These are phyloP conservation scores for Lactarius deliciosus DNA, from an alignment of 768 basidiomycete species.

Conservation along the genomic window DNA sequence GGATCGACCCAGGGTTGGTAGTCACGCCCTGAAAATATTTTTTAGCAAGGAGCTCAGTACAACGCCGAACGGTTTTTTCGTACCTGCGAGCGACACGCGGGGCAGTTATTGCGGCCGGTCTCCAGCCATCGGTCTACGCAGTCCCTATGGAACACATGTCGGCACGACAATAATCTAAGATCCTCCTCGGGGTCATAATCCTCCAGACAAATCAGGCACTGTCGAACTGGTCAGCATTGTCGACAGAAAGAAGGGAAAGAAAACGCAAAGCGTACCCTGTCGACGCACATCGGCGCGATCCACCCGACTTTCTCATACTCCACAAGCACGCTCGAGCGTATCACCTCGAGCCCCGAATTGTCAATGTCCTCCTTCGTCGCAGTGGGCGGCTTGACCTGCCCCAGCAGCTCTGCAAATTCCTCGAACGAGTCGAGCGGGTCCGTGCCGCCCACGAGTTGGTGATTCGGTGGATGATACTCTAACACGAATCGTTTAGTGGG, in stretches of 20 bases:
- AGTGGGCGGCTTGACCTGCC: conserved; percentile 80
- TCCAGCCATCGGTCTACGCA: conserved; percentile 63
- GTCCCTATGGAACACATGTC: conserved; percentile 84
- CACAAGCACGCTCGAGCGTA: conserved; percentile 47
- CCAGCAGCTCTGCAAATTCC: conserved; percentile 80
- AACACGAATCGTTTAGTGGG: neutral
- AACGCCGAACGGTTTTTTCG: conserved; percentile 26
- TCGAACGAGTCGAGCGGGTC: conserved; percentile 77
- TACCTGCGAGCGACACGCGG: conserved; percentile 82
- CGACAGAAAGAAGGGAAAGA: no score
- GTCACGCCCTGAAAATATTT: conserved; percentile 9
- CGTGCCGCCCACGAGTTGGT: conserved; percentile 81
- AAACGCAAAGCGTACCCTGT: conserved; percentile 56
- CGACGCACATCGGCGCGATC: conserved; percentile 67
- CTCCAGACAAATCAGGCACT: conserved; percentile 86
- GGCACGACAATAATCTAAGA: conserved; percentile 75
- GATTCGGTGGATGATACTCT: conserved; percentile 93
- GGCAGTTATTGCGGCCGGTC: conserved; percentile 82
- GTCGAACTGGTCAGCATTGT: neutral
- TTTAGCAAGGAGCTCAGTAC: neutral
- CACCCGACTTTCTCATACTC: conserved; percentile 46
- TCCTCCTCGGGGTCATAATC: conserved; percentile 81
- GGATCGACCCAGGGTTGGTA: conserved; percentile 1
- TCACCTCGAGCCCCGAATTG: conserved; percentile 74
- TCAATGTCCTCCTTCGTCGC: conserved; percentile 83